Evolutionary conservation across 768 basidiomycete species (phyloP), one percentile per base, ranked within the genome.

Genomic region (Agrocybe pediades): DNA sequence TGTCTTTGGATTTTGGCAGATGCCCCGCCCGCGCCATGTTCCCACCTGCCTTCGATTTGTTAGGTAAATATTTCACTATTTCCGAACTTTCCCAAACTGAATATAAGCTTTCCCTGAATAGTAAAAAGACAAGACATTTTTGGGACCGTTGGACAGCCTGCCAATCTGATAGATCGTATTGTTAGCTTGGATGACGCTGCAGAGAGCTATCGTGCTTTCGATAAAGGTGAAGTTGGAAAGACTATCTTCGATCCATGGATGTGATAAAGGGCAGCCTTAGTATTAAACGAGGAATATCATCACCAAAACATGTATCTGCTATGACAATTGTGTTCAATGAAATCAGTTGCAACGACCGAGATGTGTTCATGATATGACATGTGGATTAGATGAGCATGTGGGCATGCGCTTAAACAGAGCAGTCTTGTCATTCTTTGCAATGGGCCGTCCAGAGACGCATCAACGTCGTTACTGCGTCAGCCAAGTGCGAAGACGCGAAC

Each of bases 1-100:
- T 90, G 6, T 88, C 86, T 0, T 73, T 90, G 21, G 86, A 90
- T 61, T 92, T 92, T 64, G 91, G 91, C 8, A 82, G 90, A 8
- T 92, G 90, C 59, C 90, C 89, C 15, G 88, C 89, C 4, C 82
- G 87, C 13, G 83, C 89, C 0, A 83, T 91, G 80, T 85, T 92
- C 60, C 86, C 86, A 9, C 67, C 80, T 52, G 90, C 89, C 1
- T 77, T 88, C 36, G 85, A 85, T 59, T 67, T 92, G 24, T 69
- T 93, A 25, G 73, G 80, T 77, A 41, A 56, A 74, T 56, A 2
- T 6, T 19, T 13, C 13, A 20, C 17, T 41, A 27, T 26, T 15
- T 33, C n/a, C 33, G 13, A 46, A 3, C 9, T 21, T 24, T 23
- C 36, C 16, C 9, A 20, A 16, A 40, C 24, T 47, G 30, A 24